These are phyloP conservation scores for Sporodiniella umbellata DNA, from an alignment of 371 early-diverging fungal species.

Conservation along the genomic window DNA sequence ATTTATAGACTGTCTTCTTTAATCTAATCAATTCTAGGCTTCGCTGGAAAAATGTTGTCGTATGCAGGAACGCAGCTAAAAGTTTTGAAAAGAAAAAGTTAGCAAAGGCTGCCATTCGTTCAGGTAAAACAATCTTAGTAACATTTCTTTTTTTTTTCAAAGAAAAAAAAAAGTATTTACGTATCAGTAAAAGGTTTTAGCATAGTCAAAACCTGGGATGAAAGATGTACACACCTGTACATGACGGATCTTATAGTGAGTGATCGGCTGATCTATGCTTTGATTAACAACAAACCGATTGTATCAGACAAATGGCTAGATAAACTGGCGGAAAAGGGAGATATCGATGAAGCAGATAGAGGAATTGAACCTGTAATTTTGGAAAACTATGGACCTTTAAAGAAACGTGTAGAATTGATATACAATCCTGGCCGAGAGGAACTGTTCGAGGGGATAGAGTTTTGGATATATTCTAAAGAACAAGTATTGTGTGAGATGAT, in stretches of 20 bases:
- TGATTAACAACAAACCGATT: neutral
- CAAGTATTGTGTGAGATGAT: neutral
- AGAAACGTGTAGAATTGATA: neutral
- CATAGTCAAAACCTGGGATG: neutral
- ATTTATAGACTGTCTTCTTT: neutral
- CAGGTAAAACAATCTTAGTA: neutral
- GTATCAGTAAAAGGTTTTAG: slow-evolving; percentile 1
- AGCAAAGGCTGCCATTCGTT: neutral
- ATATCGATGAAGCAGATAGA: neutral
- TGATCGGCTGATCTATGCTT: neutral
- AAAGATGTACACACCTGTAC: neutral
- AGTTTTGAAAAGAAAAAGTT: neutral
- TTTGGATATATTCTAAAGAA: slow-evolving; percentile 6
- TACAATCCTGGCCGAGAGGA: neutral
- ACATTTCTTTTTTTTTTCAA: neutral
- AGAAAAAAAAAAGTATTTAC: neutral
- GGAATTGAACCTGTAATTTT: neutral
- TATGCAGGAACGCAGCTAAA: neutral
- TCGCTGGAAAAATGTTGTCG: neutral
- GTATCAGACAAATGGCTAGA: slow-evolving; percentile 1
- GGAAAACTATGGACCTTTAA: neutral
- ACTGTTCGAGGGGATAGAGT: slow-evolving; percentile 2
- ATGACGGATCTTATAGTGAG: neutral
- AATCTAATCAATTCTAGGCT: neutral
- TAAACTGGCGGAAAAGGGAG: neutral